Evolutionary conservation across 768 basidiomycete species (phyloP), one percentile per base, ranked within the genome.

Genomic region (Suillus decipiens): DNA sequence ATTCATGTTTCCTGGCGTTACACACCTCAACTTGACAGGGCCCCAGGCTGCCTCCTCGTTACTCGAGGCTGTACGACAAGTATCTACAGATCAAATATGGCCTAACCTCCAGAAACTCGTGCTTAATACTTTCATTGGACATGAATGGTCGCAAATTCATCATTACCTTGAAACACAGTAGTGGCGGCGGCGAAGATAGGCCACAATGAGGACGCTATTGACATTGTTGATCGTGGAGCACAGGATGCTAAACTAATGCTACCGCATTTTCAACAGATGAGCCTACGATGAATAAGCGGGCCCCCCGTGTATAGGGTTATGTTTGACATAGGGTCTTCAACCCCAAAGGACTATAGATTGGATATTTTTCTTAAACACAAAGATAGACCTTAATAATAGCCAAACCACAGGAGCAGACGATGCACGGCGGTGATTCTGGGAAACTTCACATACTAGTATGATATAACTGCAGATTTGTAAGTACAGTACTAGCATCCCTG

Each of bases 1-100:
- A 31, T 51, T 19, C 5, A 19, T 51, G 31, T 51, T 51, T 51
- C 50, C 50, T 33, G 50, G 50, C 4, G 5, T 51, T 6, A 51
- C 50, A 33, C 50, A 51, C 17, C 50, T 51, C 17, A 51, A 51
- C 19, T 33, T 51, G 50, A 33, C 50, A 33, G 50, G 50, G 50
- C 50, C 50, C 17, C 1, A 5, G 17, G 50, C 50, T 51, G 31
- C 50, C 31, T 19, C 28, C 31, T 51, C 50, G 17, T 51, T 51
- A 51, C 50, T 51, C 17, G 50, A 51, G 10, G 50, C 31, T 51
- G 17, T 33, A 51, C 50, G 31, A 33, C 28, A 19, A 31, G 9
- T 31, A 51, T 51, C 31, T 33, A 31, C 10, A 31, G 50, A 33
- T 33, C 9, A 51, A 19, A 51, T 51, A 33, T 51, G 50, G 50